phyloP scores from a whole-genome alignment of 306 rosid genomes.

The Vicia villosa region DNA sequence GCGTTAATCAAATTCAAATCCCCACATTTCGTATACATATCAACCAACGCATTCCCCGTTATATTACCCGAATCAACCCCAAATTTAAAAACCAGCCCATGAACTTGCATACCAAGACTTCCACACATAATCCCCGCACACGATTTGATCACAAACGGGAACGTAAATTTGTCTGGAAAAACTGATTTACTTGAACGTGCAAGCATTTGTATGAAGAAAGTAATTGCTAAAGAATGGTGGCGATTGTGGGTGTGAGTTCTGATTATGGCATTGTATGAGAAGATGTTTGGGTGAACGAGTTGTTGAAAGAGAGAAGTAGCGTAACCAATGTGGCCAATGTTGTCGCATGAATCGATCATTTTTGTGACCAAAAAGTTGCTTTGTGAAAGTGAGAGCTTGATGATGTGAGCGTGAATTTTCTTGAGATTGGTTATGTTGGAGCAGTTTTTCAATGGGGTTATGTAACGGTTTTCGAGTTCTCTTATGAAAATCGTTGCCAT shows the following conservation, averaged over 20 bases:
- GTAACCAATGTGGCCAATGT: constrained; percentile 44
- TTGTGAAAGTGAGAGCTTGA: constrained; percentile 58
- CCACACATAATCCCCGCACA: constrained; percentile 52
- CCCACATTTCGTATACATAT: constrained; percentile 63
- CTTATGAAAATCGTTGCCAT: constrained; percentile 42
- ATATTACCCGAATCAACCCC: constrained; percentile 52
- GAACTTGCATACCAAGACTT: constrained; percentile 64
- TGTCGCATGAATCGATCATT: constrained; percentile 67
- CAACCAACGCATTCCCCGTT: constrained; percentile 63
- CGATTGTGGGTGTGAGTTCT: constrained; percentile 57
- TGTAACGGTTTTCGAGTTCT: constrained; percentile 58
- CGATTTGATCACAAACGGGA: constrained; percentile 70
- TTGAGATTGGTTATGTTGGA: constrained; percentile 39
- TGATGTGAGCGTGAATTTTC: constrained; percentile 56
- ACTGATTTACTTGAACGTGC: constrained; percentile 19
- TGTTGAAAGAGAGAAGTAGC: constrained; percentile 57
- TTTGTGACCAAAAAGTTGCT: constrained; percentile 74
- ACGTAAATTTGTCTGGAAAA: constrained; percentile 64
- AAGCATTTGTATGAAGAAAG: constrained; percentile 58
- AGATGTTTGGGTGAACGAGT: constrained; percentile 57
- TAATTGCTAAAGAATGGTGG: constrained; percentile 40
- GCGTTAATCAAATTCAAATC: constrained; percentile 55
- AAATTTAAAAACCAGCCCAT: constrained; percentile 59
- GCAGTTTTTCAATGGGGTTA: constrained; percentile 53
- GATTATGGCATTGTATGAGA: constrained; percentile 64